Evolutionary conservation across 352 stramenopile genomes (phyloP), one percentile per base, ranked within the genome.

Genomic region (Achlya hypogyna): DNA sequence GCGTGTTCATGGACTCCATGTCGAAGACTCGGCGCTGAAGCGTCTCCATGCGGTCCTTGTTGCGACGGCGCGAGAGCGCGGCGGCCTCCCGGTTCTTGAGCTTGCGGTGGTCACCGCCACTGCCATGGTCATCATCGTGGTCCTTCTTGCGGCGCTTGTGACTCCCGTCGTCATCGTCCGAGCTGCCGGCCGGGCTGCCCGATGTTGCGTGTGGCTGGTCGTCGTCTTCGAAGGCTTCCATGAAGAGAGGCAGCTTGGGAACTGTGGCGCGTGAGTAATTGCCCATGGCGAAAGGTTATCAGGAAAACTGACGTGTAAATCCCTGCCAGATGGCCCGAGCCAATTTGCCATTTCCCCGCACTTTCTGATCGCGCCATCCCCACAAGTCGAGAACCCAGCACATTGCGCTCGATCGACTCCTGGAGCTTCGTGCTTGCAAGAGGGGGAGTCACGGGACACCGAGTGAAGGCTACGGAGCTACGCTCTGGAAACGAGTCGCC

Each of bases 251-350:
- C 49, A n/a, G 16, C 49, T 56, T 35, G 49, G 25, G 20, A 31
- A 31, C 25, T 56, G 25, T 56, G 18, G 18, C 22, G 18, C 25
- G 49, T 56, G 31, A 38, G 49, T 56, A 56, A 56, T 56, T 22
- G 49, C 10, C 25, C 49, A 56, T 20, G 14, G 25, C 25, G 49
- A 56, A 20, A 56, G 31, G 49, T 56, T 56, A 56, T 56, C 49
- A 56, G 49, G 49, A 56, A 56, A 38, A 10, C 49, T 56, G 49
- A 56, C 49, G 49, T 56, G 49, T 31, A 56, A 56, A 45, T n/a
- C 38, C 38, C 2, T 18, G 38, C 38, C 38, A 45, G 38, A 45
- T 45, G 38, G 38, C 38, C 2, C n/a, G n/a, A n/a, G n/a, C n/a
- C n/a, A n/a, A n/a, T n/a, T n/a, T n/a, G 38, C 38, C 38, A 45